phyloP scores from a whole-genome alignment of 2,329 filamentous ascomycete genomes.

The Colletotrichum horii region DNA sequence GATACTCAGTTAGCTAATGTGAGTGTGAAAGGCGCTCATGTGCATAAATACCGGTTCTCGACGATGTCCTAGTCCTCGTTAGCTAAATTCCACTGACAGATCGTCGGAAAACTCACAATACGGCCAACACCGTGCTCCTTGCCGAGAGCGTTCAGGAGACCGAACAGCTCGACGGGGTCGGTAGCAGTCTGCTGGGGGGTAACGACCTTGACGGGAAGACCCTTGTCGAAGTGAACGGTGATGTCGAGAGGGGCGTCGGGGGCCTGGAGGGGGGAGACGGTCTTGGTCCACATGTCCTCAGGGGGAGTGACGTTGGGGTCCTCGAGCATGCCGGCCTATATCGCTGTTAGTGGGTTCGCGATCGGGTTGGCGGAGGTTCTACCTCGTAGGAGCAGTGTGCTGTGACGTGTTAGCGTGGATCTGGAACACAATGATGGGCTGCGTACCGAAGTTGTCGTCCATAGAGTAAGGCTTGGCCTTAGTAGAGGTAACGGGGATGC shows the following conservation, averaged over 20 bases:
- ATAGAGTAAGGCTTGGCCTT: slow-evolving; percentile 62
- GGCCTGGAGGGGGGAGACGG: slow-evolving; percentile 60
- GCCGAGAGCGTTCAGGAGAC: slow-evolving; percentile 67
- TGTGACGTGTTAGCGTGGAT: slow-evolving; percentile 51
- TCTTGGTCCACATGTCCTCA: slow-evolving; percentile 74
- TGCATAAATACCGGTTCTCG: slow-evolving; percentile 43
- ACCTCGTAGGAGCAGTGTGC: slow-evolving; percentile 80
- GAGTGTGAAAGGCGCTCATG: neutral
- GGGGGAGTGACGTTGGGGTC: slow-evolving; percentile 63
- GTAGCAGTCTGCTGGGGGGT: slow-evolving; percentile 61
- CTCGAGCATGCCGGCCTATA: slow-evolving; percentile 61
- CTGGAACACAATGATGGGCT: neutral
- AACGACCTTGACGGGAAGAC: slow-evolving; percentile 69
- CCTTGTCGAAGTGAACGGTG: slow-evolving; percentile 70
- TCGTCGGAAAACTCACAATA: slow-evolving; percentile 56
- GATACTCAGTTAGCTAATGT: neutral
- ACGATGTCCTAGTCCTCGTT: slow-evolving; percentile 30
- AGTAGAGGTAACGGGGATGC: slow-evolving; percentile 75
- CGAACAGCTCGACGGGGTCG: slow-evolving; percentile 69
- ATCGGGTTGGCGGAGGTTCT: slow-evolving; percentile 61
- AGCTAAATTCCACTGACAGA: neutral
- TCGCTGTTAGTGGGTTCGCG: slow-evolving; percentile 33
- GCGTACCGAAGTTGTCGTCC: slow-evolving; percentile 42
- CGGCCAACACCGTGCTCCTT: slow-evolving; percentile 70
- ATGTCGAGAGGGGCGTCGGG: slow-evolving; percentile 70